Percentiles rank a stretch among this genome's conserved stretches.
These are phyloP conservation scores for Musa schizocarpa DNA, from an alignment of 176 grass and related monocot species.

Conservation along the genomic window DNA sequence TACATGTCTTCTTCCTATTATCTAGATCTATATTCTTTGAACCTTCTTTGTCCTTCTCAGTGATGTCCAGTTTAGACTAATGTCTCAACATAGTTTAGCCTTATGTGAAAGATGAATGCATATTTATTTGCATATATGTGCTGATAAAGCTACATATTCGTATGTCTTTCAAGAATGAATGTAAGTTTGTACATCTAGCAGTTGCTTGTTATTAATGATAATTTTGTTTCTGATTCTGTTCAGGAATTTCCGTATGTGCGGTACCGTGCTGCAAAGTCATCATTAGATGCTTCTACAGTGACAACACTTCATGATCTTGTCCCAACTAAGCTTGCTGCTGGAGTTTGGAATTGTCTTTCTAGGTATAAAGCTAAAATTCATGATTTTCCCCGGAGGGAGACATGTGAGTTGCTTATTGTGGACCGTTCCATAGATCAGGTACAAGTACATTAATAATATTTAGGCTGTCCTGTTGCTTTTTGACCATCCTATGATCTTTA, in stretches of 20 bases:
- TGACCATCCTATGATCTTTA: background rate
- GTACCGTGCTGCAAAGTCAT: conserved; percentile 73
- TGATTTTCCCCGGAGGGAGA: conserved; percentile 71
- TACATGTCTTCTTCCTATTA: background rate
- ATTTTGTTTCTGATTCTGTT: conserved; percentile 12
- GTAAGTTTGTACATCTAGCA: background rate
- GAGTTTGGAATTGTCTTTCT: conserved; percentile 55
- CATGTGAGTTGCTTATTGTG: conserved; percentile 90
- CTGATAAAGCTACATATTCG: background rate
- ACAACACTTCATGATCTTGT: conserved; percentile 63
- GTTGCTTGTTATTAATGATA: background rate
- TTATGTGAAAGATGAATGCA: background rate
- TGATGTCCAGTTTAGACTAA: background rate
- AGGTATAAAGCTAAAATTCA: conserved; percentile 56
- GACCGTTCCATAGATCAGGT: conserved; percentile 89
- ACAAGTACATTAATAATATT: background rate
- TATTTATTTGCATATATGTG: background rate
- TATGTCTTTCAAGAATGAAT: background rate
- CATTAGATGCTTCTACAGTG: conserved; percentile 66
- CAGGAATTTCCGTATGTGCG: conserved; percentile 90
- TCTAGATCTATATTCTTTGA: background rate
- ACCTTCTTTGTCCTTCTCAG: background rate
- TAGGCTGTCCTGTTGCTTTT: background rate
- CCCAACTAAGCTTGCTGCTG: conserved; percentile 83
- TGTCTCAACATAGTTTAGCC: background rate